A percentile compares a stretch with the other conserved stretches of the same genome.
Evolutionary conservation across 1,284 basidiomycete species (phyloP).

Genomic region (Microbotryum violaceum): DNA sequence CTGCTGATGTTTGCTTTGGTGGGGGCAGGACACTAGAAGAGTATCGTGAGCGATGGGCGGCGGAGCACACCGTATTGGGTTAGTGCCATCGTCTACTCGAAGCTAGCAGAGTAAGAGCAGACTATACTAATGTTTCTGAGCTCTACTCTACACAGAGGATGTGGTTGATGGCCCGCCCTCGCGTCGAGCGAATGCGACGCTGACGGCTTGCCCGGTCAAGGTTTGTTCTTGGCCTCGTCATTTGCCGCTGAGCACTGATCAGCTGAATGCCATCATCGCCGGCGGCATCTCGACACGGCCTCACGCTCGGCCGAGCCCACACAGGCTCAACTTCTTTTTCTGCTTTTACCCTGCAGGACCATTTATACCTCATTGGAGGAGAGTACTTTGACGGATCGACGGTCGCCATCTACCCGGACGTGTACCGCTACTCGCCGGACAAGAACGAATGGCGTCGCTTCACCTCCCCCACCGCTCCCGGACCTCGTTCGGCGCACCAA

Average conservation of each 20-base stretch:
- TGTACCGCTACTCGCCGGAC: conserved; percentile 70
- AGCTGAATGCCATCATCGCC: conserved; percentile 1
- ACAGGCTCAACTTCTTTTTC: too few relatives aligned
- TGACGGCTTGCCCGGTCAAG: conserved; percentile 54
- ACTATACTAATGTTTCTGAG: neutral
- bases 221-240: too few relatives aligned
- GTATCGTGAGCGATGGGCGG: conserved; percentile 52
- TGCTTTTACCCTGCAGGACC: conserved; percentile 8
- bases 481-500: conserved; percentile 75
- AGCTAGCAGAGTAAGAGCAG: too few relatives aligned
- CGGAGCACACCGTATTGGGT: conserved; percentile 56
- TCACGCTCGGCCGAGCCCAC: too few relatives aligned
- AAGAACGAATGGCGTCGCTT: conserved; percentile 86
- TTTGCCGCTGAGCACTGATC: neutral
- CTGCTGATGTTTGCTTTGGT: too few relatives aligned
- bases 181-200: conserved; percentile 67
- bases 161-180: conserved; percentile 68
- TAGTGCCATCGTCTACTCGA: neutral
- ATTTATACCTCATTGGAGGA: conserved; percentile 39
- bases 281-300: too few relatives aligned
- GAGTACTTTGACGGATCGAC: conserved; percentile 73
- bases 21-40: conserved; percentile 53
- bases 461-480: conserved; percentile 70
- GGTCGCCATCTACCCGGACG: conserved; percentile 59
- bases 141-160: conserved; percentile 48